Evolutionary conservation across 129 eudicot genomes (phyloP), one percentile per base, ranked within the genome.

Genomic region (Oenanthe sinensis): DNA sequence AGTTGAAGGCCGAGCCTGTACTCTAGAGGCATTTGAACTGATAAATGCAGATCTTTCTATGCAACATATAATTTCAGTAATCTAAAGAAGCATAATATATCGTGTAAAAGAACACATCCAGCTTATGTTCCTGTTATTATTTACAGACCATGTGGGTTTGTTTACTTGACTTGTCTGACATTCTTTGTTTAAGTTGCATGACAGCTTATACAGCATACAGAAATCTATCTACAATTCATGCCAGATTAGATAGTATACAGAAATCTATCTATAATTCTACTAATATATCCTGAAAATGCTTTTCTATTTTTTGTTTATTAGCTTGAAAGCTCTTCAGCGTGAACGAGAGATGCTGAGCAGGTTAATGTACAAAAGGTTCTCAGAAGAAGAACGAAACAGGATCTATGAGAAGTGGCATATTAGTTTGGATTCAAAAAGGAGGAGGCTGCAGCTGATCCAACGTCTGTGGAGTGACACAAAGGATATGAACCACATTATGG

Each of bases 321-420:
- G 99, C 91, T 80, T 88, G 78, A 95, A 89, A 85, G 91, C 95
- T 54, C 95, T 95, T 49, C 80, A 90, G 19, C 86, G 91, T 20
- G 99, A 95, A 91, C 89, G 91, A 81, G 92, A 85, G 85, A 90
- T 84, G 91, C 85, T 95, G 80, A 87, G 94, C 89, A 85, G 97
- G 85, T 83, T 92, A 24, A 84, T 95, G 82, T 81, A 90, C 78
- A 92, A 84, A 84, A 83, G 97, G 84, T 90, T 86, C 54, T 79
- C 97, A 4, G 91, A 76, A 26, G 90, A 83, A 50, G 96, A 95
- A 83, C 86, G 97, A 71, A 90, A 86, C 84, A 86, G 79, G 67
- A 82, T 95, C 40, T 95, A 87, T 79, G 47, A 85, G 76, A 89
- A 87, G 54, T 95, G 97, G 99, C 94, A 96, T 6, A 78, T 95